Base-by-base conservation (phyloP, 1,284 basidiomycete species). In the Pisolithus thermaeus region DNA sequence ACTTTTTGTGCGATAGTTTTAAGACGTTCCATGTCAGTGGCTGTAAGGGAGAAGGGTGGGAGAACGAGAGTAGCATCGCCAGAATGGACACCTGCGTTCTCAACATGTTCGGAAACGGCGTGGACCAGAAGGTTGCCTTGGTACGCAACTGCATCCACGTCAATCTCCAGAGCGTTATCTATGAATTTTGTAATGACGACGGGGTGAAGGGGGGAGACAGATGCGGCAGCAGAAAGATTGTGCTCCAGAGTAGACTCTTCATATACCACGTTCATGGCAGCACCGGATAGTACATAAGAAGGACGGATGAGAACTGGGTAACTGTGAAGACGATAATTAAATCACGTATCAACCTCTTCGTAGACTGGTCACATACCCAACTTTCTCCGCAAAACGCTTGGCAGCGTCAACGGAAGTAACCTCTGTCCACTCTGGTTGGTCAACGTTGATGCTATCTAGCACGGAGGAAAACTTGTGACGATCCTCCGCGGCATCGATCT, bases 131-230 rank as follows among this genome's bases (percentile, higher is more conserved):
- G 87, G 63, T 88, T 82, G 60, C 96, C 96, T 59, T 96, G 78
- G 79, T 97, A 82, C 6, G 93, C 95, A 51, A 99, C 97, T 41
- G 96, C 97, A 64, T 99, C 97, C 32, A 99, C 84, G 60, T 99
- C 97, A 59, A 99, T 96, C 70, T 99, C 97, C 71, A 99, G 92
- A 6, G 96, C 95, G 56, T 88, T 85, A 70, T 95, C 92, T 65
- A 99, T 99, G 80, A 97, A 99, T 73, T 99, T 98, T 61, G 94
- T 93, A 66, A 99, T 87, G 61, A 99, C 96, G 61, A 97, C 96
- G 3, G 97, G 97, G 74, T 99, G 93, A 38, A 97, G 83, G 42
- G 94, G 94, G 9, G 97, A 99, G 55, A 99, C 96, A 53, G 90
- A 84, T 42, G 97, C 92, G 11, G 97, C 97, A 11, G 91, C 90